Conservation (phyloP, 1,284 basidiomycete genomes). For the Trametes hirsuta region DNA sequence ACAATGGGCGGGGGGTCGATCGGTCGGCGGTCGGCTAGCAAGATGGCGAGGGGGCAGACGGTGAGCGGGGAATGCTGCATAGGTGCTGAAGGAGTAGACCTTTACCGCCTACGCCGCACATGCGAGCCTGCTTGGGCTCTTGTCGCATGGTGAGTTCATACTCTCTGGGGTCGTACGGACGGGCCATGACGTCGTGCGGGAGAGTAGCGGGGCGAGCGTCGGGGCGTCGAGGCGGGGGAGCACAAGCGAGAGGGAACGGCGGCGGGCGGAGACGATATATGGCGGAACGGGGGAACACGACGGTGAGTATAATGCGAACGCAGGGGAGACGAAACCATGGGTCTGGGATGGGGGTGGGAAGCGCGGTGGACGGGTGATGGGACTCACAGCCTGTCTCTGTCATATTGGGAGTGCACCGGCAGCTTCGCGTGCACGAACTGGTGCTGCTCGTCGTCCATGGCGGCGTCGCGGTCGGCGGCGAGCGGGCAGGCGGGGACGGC, state of each 20-base stretch:
- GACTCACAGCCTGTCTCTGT: slow-evolving; percentile 39
- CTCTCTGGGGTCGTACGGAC: slow-evolving; percentile 54
- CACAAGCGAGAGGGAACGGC: slow-evolving; percentile 6
- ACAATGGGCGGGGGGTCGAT: slow-evolving; percentile 97
- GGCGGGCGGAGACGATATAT: slow-evolving; percentile 18
- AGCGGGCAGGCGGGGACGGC: slow-evolving; percentile 5
- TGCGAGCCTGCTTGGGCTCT: slow-evolving; percentile 88
- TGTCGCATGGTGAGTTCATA: slow-evolving; percentile 86
- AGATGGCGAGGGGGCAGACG: slow-evolving; percentile 6
- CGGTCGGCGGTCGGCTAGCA: slow-evolving; percentile 84
- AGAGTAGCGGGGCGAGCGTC: background rate
- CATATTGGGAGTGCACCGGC: slow-evolving; percentile 34
- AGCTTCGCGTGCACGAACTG: slow-evolving; percentile 38
- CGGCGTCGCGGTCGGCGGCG: slow-evolving; percentile 7
- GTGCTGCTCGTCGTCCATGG: slow-evolving; percentile 38
- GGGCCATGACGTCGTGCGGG: slow-evolving; percentile 20
- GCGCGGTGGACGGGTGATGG: slow-evolving; percentile 16
- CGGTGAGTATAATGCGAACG: slow-evolving; percentile 21
- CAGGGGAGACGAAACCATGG: slow-evolving; percentile 25
- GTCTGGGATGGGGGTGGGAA: slow-evolving; percentile 27
- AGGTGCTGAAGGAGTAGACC: slow-evolving; percentile 41
- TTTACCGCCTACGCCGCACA: slow-evolving; percentile 92
- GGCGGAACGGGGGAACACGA: slow-evolving; percentile 20
- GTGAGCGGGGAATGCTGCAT: slow-evolving; percentile 18
- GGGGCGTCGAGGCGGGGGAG: background rate